Evolutionary conservation across 2,329 filamentous ascomycete genomes (phyloP), one percentile per base, ranked within the genome.

Genomic region (Pseudocercospora eumusae): DNA sequence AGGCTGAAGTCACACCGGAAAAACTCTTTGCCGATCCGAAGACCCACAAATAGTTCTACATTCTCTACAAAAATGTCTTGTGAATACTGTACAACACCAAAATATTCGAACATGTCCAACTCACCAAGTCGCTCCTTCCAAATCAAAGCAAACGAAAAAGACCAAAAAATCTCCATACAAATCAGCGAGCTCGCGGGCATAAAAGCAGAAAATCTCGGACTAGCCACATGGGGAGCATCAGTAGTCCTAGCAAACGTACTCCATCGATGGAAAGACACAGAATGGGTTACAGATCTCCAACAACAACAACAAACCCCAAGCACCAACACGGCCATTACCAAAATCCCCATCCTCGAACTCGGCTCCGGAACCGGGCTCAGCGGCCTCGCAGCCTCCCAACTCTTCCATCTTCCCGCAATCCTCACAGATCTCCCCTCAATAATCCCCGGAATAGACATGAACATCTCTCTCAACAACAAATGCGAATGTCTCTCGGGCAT

Each of bases 121-220:
- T 61, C 64, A 23, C 59, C 59, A 15, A 62, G 27, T 33, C 86
- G 93, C 75, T 92, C 96, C 78, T 93, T 97, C 84, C 95, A 95
- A 83, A 83, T 97, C 60, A 91, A 96, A 71, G 92, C 90, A 76
- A 88, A 64, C 40, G 55, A 56, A 8, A 15, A 50, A 13, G 56
- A 56, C 9, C 25, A 40, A 45, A 59, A 52, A 20, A 40, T 66
- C 21, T 31, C 47, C 31, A 61, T 69, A 36, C 56, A 65, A n/a
- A 68, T 69, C 42, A 60, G 60, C 55, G 66, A 69, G 56, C 59
- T 64, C 13, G 63, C 64, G 3, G 64, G 61, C 15, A 55, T 67
- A 18, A 59, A 60, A 44, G 74, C 75, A 15, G 72, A 77, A 54
- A 75, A 75, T 49, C 71, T 77, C n/a, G 64, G 68, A 15, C 67